Base-by-base conservation (phyloP, 176 grass and related monocot species). In the Ensete glaucum region DNA sequence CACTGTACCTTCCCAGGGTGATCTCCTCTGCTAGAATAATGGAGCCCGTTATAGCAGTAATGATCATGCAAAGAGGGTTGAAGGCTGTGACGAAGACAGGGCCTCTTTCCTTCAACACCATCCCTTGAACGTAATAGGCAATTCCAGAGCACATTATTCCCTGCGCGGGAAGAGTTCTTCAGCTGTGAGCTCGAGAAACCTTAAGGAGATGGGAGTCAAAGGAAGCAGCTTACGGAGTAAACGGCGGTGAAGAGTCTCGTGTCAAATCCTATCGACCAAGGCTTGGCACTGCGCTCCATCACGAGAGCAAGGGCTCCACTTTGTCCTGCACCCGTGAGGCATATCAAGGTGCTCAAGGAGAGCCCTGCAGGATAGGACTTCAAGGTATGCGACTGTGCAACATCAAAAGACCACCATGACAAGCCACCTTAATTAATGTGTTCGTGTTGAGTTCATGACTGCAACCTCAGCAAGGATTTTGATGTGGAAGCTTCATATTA, bases 241-340 rank as follows among this genome's bases (percentile, higher is more conserved):
- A 86, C 73, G 52, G 85, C 91, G 0, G 91, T 86, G 57, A 96
- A 69, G 52, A 96, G 78, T 81, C 88, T 81, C 91, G 88, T 86
- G 79, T 96, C 91, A 48, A 96, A 86, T 10, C 85, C 83, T 14
- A 96, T 85, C 24, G 77, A 14, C 91, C 91, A 96, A 16, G 88
- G 85, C 79, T 91, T 86, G 5, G 50, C 34, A 11, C 83, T 71
- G 54, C 52, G 86, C 76, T 96, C 91, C 83, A 91, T 80, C 22
- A 86, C 85, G 64, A 96, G 57, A 52, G 88, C 85, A 20, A 96
- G 79, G 9, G 76, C 83, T 0, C 78, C 78, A 9, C 81, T 91
- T 62, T 88, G 52, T 14, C 50, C 50, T 12, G 77, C 78, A 29
- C 91, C 91, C 81, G 77, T 6, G 64, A 1, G 0, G 70, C 91